These are phyloP conservation scores for Amyloporia xantha DNA, from an alignment of 768 basidiomycete species.

Conservation along the genomic window DNA sequence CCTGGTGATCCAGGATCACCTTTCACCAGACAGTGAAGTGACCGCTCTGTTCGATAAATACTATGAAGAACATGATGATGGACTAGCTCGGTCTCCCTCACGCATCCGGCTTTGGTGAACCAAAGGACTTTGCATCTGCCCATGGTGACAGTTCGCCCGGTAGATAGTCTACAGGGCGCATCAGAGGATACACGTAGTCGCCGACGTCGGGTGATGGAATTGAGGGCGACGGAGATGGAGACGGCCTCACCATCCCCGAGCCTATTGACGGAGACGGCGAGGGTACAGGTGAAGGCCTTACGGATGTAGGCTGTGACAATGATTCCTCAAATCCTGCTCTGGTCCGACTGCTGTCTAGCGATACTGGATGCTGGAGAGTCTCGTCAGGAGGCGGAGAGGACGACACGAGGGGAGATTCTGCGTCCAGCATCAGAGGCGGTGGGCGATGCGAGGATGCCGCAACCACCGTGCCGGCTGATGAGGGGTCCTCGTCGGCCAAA, in stretches of 20 bases:
- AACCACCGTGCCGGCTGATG: slow-evolving; percentile 10
- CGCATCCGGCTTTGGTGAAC: neutral
- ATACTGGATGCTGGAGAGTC: neutral
- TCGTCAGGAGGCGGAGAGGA: neutral
- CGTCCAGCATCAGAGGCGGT: neutral
- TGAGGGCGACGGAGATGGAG: slow-evolving; percentile 1
- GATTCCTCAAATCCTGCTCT: neutral
- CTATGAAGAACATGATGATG: too few relatives aligned
- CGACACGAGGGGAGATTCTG: neutral
- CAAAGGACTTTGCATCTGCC: slow-evolving; percentile 13
- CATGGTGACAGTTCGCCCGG: slow-evolving; percentile 23
- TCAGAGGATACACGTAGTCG: slow-evolving; percentile 11
- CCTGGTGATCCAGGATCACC: too few relatives aligned
- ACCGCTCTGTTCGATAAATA: too few relatives aligned
- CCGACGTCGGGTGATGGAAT: slow-evolving; percentile 9
- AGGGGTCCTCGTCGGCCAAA: slow-evolving; percentile 7
- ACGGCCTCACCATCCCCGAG: slow-evolving; percentile 2
- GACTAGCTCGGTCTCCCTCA: too few relatives aligned
- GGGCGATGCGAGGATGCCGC: neutral
- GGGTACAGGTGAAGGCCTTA: slow-evolving; percentile 1
- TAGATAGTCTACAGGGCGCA: slow-evolving; percentile 17
- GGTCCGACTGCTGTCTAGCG: neutral
- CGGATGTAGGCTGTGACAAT: slow-evolving; percentile 2
- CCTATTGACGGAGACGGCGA: neutral
- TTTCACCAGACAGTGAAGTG: too few relatives aligned